Base-by-base conservation (phyloP, 2,329 filamentous ascomycete genomes). In the Phaeomoniella chlamydospora region DNA sequence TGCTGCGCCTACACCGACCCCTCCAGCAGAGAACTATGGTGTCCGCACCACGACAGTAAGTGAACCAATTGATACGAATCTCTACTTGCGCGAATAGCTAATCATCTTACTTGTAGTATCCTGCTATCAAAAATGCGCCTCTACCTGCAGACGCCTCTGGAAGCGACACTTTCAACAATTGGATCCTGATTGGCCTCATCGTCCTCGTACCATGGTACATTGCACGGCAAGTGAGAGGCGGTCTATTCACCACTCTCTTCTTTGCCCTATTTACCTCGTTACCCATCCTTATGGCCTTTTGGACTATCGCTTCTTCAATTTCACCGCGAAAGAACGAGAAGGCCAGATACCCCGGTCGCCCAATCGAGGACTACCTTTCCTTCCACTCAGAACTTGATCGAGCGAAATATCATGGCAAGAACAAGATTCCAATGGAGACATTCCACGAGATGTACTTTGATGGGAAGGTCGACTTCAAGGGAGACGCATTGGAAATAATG, bases 371-470 rank as follows among this genome's bases (percentile, higher is more conserved):
- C 65, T 96, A 96, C 65, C 74, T 66, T 34, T 46, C 61, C 33
- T 65, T 66, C 52, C 58, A 60, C 48, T 56, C 49, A 43, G 58
- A 63, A 44, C 56, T 61, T 45, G 62, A 65, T 41, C 54, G 58
- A 39, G 55, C 55, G 18, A 61, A 57, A 39, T 66, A 65, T 49
- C 59, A 56, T 41, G 62, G 62, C 45, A 64, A 63, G 52, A 62
- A 59, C 55, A 64, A 64, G 50, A 63, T 65, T 26, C 79, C 85
- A 37, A 80, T 92, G 68, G 80, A 93, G 67, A 92, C 85, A 15
- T 96, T 96, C 69, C 78, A 92, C 56, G 87, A 94, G 63, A 93
- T 88, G 80, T 96, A 94, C 70, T 93, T 96, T 61, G 80, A 90
- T 54, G 85, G 84, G 40, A 77, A 93, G 39, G 86, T 94, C 44